phyloP scores from a whole-genome alignment of 768 basidiomycete species.

The Chalciporus chontae region DNA sequence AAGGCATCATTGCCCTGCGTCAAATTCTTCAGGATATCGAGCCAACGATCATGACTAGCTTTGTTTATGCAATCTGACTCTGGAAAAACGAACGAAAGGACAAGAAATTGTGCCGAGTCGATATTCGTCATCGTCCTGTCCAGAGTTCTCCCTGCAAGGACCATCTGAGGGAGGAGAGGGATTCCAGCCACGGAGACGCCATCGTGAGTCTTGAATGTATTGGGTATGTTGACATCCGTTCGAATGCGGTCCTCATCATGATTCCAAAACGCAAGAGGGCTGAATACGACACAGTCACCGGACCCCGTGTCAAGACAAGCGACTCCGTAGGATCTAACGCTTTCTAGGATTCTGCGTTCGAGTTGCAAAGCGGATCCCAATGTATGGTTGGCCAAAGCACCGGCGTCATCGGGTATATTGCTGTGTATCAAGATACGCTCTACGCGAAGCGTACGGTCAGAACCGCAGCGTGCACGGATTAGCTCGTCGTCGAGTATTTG shows the following conservation, averaged over 20 bases:
- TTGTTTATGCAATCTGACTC: constrained; percentile 66
- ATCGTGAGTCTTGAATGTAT: constrained; percentile 56
- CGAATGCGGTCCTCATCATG: constrained; percentile 53
- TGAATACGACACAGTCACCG: constrained; percentile 64
- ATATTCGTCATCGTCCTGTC: constrained; percentile 50
- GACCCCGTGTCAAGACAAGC: constrained; percentile 53
- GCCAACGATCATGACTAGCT: constrained; percentile 62
- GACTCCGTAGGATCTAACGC: constrained; percentile 37
- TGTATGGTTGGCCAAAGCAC: constrained; percentile 57
- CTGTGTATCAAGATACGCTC: constrained; percentile 75
- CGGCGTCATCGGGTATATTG: constrained; percentile 36
- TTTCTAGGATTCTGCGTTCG: constrained; percentile 52
- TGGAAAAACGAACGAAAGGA: constrained; percentile 79
- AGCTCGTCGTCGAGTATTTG: constrained; percentile 68
- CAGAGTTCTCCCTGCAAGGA: constrained; percentile 63
- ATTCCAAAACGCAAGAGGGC: constrained; percentile 74
- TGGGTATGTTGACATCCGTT: constrained; percentile 53
- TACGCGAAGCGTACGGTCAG: constrained; percentile 66
- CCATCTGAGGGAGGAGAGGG: constrained; percentile 68
- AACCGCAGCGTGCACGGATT: constrained; percentile 66
- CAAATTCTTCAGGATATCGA: constrained; percentile 47
- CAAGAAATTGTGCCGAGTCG: constrained; percentile 68
- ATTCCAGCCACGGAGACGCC: constrained; percentile 56
- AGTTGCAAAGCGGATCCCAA: constrained; percentile 63
- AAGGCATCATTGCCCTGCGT: constrained; percentile 36